phyloP scores from a whole-genome alignment of 192 early-diverging fungal species.

The Phycomyces blakesleeanus region DNA sequence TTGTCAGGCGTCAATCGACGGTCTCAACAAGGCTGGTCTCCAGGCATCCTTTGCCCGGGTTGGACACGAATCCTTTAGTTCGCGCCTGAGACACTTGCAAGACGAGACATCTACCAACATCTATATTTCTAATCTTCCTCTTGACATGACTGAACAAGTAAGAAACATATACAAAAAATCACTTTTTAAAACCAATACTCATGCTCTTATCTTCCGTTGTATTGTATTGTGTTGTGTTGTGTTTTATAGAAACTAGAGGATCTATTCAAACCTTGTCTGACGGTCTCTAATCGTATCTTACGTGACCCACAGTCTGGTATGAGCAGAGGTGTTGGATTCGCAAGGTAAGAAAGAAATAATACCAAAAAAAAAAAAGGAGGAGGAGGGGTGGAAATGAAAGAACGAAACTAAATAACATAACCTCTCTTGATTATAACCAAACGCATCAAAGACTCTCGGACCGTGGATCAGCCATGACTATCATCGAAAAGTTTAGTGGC shows the following conservation, averaged over 20 bases:
- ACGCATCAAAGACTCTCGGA: slow-evolving; percentile 68
- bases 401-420: too few relatives aligned
- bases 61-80: slow-evolving; percentile 66
- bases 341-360: slow-evolving; percentile 32
- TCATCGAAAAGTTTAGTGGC: slow-evolving; percentile 69
- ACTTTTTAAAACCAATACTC: neutral
- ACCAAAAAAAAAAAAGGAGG: too few relatives aligned
- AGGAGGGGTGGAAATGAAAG: too few relatives aligned
- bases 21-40: slow-evolving; percentile 58
- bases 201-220: too few relatives aligned
- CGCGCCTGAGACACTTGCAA: slow-evolving; percentile 66
- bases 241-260: slow-evolving; percentile 46
- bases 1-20: slow-evolving; percentile 68
- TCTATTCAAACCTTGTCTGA: slow-evolving; percentile 59
- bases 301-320: slow-evolving; percentile 59
- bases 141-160: slow-evolving; percentile 71
- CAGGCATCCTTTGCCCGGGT: slow-evolving; percentile 75
- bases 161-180: neutral
- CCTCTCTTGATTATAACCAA: too few relatives aligned
- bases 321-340: slow-evolving; percentile 81
- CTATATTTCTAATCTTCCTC: slow-evolving; percentile 82
- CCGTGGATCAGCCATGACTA: slow-evolving; percentile 58
- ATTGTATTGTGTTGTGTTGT: neutral
- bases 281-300: slow-evolving; percentile 77
- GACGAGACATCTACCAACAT: slow-evolving; percentile 74